Conservation (phyloP, 2,329 filamentous ascomycete genomes). For the Alternaria metachromatica region DNA sequence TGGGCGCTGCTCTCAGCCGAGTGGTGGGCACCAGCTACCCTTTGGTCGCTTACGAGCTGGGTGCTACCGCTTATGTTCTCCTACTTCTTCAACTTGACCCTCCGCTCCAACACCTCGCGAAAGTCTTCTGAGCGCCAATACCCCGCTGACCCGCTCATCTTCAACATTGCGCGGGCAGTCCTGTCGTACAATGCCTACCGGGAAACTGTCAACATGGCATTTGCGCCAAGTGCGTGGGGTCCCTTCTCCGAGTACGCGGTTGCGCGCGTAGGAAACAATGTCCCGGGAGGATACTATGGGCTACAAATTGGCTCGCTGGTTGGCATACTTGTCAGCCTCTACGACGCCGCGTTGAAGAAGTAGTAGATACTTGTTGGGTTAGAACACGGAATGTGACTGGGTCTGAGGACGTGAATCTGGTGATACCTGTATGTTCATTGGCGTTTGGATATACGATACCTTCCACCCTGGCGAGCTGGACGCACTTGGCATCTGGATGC, state of each 20-base stretch:
- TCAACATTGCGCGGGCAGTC: slow-evolving; percentile 87
- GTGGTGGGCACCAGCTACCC: slow-evolving; percentile 83
- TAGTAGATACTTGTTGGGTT: slow-evolving; percentile 26
- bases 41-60: slow-evolving; percentile 78
- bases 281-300: slow-evolving; percentile 76
- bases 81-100: slow-evolving; percentile 90
- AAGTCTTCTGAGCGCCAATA: slow-evolving; percentile 58
- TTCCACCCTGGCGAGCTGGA: neutral
- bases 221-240: slow-evolving; percentile 59
- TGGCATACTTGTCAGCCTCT: slow-evolving; percentile 72
- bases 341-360: slow-evolving; percentile 76
- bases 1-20: slow-evolving; percentile 75
- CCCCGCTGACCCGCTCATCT: slow-evolving; percentile 82
- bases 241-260: slow-evolving; percentile 67
- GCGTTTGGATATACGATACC: slow-evolving; percentile 7
- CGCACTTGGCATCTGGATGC: neutral
- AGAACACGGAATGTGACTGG: neutral
- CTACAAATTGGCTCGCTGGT: slow-evolving; percentile 72
- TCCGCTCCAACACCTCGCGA: slow-evolving; percentile 59
- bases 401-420: neutral
- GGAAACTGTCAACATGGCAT: slow-evolving; percentile 49
- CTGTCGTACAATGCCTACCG: slow-evolving; percentile 81
- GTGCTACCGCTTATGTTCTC: slow-evolving; percentile 73
- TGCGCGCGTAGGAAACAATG: slow-evolving; percentile 66
- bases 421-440: neutral